A percentile compares a stretch with the other conserved stretches of the same genome.
Evolutionary conservation across 2,329 filamentous ascomycete genomes (phyloP).

Genomic region (Colletotrichum sp.): DNA sequence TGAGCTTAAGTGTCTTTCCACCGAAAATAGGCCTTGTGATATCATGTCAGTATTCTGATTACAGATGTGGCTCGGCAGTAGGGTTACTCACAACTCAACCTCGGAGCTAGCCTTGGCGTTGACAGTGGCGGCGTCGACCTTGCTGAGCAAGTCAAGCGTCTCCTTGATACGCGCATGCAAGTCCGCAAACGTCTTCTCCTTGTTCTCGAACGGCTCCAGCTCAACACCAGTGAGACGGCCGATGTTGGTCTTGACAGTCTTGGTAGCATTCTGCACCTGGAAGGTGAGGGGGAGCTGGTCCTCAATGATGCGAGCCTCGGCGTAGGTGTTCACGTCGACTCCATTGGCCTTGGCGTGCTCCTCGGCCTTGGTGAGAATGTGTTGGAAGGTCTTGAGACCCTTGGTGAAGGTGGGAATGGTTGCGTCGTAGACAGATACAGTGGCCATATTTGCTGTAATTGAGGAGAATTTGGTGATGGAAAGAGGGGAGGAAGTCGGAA

Average conservation of each 20-base stretch:
- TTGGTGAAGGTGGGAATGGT: conserved; percentile 29
- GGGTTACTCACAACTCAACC: conserved; percentile 29
- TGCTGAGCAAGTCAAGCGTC: conserved; percentile 32
- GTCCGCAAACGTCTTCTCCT: conserved; percentile 36
- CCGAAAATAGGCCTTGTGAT: neutral
- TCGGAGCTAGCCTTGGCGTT: conserved; percentile 27
- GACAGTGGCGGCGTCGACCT: conserved; percentile 28
- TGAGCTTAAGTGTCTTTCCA: conserved; percentile 16
- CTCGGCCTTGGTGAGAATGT: conserved; percentile 34
- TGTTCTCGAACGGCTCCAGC: conserved; percentile 27
- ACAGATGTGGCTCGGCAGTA: accelerated
- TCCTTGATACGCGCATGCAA: conserved; percentile 30
- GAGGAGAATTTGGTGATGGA: neutral
- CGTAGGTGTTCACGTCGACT: conserved; percentile 26
- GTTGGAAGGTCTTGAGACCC: conserved; percentile 28
- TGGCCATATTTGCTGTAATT: conserved; percentile 27
- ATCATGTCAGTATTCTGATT: neutral
- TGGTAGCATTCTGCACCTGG: conserved; percentile 37
- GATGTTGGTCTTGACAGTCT: conserved; percentile 32
- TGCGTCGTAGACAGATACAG: conserved; percentile 32
- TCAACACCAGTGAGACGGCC: conserved; percentile 29
- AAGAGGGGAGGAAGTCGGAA: neutral
- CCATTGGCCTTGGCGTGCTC: conserved; percentile 30
- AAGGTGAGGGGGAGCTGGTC: conserved; percentile 41
- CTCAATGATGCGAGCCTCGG: conserved; percentile 28